phyloP scores from a whole-genome alignment of 768 basidiomycete genomes.

The Macrolepiota dolichaula region DNA sequence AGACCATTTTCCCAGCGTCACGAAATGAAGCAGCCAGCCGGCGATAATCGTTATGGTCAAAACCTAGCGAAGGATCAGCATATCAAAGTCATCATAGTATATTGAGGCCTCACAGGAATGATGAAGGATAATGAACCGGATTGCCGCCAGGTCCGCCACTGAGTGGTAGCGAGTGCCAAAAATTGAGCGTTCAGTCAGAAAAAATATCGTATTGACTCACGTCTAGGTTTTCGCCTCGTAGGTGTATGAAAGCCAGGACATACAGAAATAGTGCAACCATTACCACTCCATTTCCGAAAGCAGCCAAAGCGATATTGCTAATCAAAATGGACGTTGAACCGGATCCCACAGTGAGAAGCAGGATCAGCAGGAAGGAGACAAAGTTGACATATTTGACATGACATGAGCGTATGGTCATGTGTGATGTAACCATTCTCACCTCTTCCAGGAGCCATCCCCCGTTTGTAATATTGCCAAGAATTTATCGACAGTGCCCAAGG shows the following conservation, averaged over 20 bases:
- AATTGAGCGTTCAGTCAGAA: background rate
- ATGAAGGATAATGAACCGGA: constrained; percentile 65
- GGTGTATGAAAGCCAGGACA: constrained; percentile 62
- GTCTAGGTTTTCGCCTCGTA: constrained; percentile 65
- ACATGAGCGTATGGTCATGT: background rate
- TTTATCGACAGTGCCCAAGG: constrained; percentile 51
- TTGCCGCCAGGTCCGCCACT: constrained; percentile 76
- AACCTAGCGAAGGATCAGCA: constrained; percentile 27
- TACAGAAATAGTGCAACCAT: constrained; percentile 73
- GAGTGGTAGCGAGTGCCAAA: background rate
- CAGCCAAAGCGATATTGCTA: constrained; percentile 52
- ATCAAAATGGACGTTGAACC: background rate
- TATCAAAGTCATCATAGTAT: background rate
- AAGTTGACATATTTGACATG: background rate
- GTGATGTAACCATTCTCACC: constrained; percentile 35
- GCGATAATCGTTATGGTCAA: constrained; percentile 66
- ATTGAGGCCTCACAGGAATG: constrained; percentile 48
- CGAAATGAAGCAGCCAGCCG: constrained; percentile 62
- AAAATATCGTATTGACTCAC: constrained; percentile 29
- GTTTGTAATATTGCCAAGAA: constrained; percentile 41
- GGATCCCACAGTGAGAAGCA: background rate
- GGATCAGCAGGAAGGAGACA: constrained; percentile 4
- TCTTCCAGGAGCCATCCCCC: constrained; percentile 43
- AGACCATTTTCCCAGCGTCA: constrained; percentile 68
- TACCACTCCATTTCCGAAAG: constrained; percentile 52